Evolutionary conservation across 192 early-diverging fungal genomes (phyloP).

Genomic region (Coemansia sp.): DNA sequence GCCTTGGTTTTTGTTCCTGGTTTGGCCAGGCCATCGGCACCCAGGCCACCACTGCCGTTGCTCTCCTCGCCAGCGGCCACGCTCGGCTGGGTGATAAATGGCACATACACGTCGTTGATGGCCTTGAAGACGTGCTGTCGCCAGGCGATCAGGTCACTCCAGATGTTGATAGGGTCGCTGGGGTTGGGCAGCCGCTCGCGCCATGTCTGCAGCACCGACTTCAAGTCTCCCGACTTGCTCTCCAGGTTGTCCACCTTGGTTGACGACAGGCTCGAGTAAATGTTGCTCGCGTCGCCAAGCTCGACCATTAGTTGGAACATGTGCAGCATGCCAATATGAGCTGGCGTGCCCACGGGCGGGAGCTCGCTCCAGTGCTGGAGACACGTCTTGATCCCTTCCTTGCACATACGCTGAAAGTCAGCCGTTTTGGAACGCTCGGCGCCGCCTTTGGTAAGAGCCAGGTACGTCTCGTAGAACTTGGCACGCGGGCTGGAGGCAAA

Average conservation of each 20-base stretch:
- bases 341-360: slow-evolving; percentile 78
- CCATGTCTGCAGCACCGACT: slow-evolving; percentile 91
- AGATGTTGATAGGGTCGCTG: slow-evolving; percentile 97
- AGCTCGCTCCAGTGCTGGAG: slow-evolving; percentile 90
- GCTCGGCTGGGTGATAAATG: slow-evolving; percentile 62
- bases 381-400: slow-evolving; percentile 83
- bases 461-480: slow-evolving; percentile 86
- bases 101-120: slow-evolving; percentile 94
- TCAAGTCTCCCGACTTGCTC: slow-evolving; percentile 81
- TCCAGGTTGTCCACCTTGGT: slow-evolving; percentile 87
- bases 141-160: slow-evolving; percentile 98
- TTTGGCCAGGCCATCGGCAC: not conserved
- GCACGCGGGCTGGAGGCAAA: slow-evolving; percentile 65
- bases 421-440: slow-evolving; percentile 56
- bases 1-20: slow-evolving; percentile 23
- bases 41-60: slow-evolving; percentile 1
- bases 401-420: slow-evolving; percentile 77
- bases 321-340: slow-evolving; percentile 86
- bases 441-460: slow-evolving; percentile 69
- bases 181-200: slow-evolving; percentile 93
- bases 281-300: slow-evolving; percentile 86
- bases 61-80: slow-evolving; percentile 10
- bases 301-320: slow-evolving; percentile 97
- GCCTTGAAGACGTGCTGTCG: slow-evolving; percentile 95
- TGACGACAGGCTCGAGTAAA: slow-evolving; percentile 75